Evolutionary conservation across 2,329 filamentous ascomycete species (phyloP), one percentile per base, ranked within the genome.

Genomic region (Trichoderma hamatum): DNA sequence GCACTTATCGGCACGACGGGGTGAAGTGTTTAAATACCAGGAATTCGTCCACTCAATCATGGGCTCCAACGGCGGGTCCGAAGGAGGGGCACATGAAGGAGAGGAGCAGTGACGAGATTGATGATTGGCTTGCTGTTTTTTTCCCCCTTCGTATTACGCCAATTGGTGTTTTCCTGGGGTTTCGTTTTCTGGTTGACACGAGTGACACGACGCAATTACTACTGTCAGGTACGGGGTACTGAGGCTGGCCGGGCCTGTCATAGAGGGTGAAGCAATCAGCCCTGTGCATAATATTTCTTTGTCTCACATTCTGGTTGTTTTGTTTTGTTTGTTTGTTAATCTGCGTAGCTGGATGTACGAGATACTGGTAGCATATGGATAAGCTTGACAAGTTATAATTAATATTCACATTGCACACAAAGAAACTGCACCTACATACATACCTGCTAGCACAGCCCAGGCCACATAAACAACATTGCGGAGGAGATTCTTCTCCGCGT

Each of bases 11-110:
- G 75, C 79, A 11, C 91, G 90, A 76, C 86, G 91, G 71, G 93
- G 92, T 0, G 95, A 98, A 70, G 94, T 98, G 0, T 98, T 99
- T 80, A 88, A 90, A 75, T 99, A 98, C 78, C 89, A 93, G 71
- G 96, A 99, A 69, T 98, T 98, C 81, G 93, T 98, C 72, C 87
- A 85, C 71, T 90, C 87, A 30, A 82, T 92, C 61, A 84, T 87
- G 73, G 89, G 89, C 2, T 84, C 85, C 11, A 86, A 80, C 65
- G 80, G 78, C 32, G 76, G 73, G 19, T 76, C 79, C 3, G 73
- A 75, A 21, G 69, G 70, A 43, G 70, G 63, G 28, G 74, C 77
- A 28, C 73, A 77, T 24, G 76, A 78, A 34, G 73, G 72, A 6
- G 77, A 79, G 60, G 70, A 69, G 49, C 60, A 64, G 62, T 39